Evolutionary conservation across 352 stramenopile species (phyloP), one percentile per base, ranked within the genome.

Genomic region (Pythium apleroticum): DNA sequence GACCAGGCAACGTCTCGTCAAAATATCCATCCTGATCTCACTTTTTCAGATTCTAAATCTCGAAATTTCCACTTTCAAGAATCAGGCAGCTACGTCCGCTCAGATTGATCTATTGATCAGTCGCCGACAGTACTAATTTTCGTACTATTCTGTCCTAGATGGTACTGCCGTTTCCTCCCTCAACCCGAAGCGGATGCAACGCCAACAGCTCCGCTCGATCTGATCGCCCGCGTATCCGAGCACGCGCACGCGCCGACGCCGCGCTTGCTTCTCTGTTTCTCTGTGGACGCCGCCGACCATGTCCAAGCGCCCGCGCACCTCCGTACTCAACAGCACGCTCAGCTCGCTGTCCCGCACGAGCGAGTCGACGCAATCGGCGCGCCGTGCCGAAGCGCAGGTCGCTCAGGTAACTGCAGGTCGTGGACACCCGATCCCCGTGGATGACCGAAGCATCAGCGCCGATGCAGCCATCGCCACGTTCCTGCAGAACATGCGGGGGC

Each of bases 391-490:
- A 63, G 83, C 79, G 52, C 81, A 90, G 60, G 75, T 88, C 20
- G 80, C 82, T 28, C 84, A 89, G 65, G 74, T 93, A 58, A 90
- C 84, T 27, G 84, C 82, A 15, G 84, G 78, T 5, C 77, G 84
- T 22, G 82, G 84, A 6, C 84, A 93, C 49, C 80, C 77, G 48
- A 91, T 93, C 65, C 41, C 77, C 28, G 80, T 93, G 53, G 84
- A 93, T 48, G 81, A 86, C 22, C 78, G 74, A 25, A 87, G 79
- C 20, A 63, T 69, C 28, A 78, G 83, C n/a, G 84, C 87, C 17
- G 87, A 95, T 68, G 74, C 75, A 6, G 85, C 87, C 25, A 92
- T 95, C 63, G 85, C 84, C 58, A 73, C 86, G 60, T 95, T 95
- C 54, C 73, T 95, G 43, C 84, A 91, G 66, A 71, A 84, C 41